Percentiles rank a stretch among this genome's conserved stretches.
Evolutionary conservation across 2,329 filamentous ascomycete genomes (phyloP).

Genomic region (Parafenestella ontariensis): DNA sequence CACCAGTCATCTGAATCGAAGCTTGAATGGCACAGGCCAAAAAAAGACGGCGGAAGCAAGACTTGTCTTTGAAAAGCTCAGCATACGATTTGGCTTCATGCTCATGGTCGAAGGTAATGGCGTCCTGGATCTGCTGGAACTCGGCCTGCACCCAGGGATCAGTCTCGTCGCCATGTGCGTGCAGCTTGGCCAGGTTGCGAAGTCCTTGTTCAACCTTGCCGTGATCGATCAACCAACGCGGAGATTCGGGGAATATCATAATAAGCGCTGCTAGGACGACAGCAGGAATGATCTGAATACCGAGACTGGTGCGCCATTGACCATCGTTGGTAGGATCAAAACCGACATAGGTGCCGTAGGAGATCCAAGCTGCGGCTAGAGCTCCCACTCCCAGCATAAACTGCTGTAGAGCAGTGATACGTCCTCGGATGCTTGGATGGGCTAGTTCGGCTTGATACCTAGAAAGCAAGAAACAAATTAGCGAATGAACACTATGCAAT

Average conservation of each 20-base stretch:
- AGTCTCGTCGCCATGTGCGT: conserved; percentile 70
- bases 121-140: conserved; percentile 73
- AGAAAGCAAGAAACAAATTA: background rate
- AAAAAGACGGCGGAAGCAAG: conserved; percentile 75
- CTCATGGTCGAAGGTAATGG: conserved; percentile 70
- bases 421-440: conserved; percentile 78
- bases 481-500: background rate
- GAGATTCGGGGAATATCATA: conserved; percentile 72
- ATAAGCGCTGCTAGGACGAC: conserved; percentile 70
- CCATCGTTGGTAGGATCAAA: conserved; percentile 56
- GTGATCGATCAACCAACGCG: conserved; percentile 77
- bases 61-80: conserved; percentile 71
- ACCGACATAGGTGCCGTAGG: conserved; percentile 68
- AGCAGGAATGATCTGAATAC: conserved; percentile 75
- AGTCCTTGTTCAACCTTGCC: conserved; percentile 70
- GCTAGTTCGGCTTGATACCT: conserved; percentile 73
- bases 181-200: conserved; percentile 70
- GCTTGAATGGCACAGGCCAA: conserved; percentile 74
- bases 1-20: conserved; percentile 76
- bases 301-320: conserved; percentile 70
- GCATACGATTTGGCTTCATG: conserved; percentile 72
- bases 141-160: conserved; percentile 77
- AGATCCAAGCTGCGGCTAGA: conserved; percentile 75
- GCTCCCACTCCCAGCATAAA: conserved; percentile 83
- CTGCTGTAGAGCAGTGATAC: conserved; percentile 77